Conservation (phyloP, 768 basidiomycete species). For the Trichaptum fuscoviolaceum region DNA sequence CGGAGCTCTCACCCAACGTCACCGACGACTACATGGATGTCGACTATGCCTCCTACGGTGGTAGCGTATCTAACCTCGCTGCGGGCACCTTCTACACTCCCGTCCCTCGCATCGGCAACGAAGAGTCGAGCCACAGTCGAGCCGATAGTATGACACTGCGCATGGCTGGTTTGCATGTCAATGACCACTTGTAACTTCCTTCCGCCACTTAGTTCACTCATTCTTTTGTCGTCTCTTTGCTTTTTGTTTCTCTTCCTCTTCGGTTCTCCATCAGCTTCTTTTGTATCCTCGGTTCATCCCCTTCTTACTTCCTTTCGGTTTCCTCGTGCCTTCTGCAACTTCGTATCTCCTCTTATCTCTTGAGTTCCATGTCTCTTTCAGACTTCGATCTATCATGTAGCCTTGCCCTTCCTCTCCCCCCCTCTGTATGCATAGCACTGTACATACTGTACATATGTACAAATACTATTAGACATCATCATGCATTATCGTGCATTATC, state of each 20-base stretch:
- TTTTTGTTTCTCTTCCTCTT: neutral
- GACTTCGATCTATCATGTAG: neutral
- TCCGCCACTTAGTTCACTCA: no score
- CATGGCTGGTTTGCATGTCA: neutral
- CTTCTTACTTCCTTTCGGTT: conserved; percentile 7
- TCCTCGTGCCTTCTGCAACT: no score
- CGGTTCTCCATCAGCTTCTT: neutral
- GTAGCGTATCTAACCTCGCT: neutral
- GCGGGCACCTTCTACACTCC: neutral
- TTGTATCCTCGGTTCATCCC: no score
- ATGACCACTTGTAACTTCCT: neutral
- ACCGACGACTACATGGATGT: neutral
- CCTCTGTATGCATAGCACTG: neutral
- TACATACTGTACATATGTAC: no score
- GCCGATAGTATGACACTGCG: neutral
- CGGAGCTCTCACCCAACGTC: no score
- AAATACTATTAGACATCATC: no score
- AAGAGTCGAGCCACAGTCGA: neutral
- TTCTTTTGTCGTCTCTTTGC: no score
- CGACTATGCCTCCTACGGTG: neutral
- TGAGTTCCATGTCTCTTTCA: neutral
- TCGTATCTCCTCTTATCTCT: neutral
- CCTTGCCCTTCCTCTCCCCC: neutral
- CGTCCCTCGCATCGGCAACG: neutral
- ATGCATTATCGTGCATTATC: no score